These are phyloP conservation scores for Dactylellina drechsleri DNA, from an alignment of 2,329 filamentous ascomycete genomes.

Conservation along the genomic window DNA sequence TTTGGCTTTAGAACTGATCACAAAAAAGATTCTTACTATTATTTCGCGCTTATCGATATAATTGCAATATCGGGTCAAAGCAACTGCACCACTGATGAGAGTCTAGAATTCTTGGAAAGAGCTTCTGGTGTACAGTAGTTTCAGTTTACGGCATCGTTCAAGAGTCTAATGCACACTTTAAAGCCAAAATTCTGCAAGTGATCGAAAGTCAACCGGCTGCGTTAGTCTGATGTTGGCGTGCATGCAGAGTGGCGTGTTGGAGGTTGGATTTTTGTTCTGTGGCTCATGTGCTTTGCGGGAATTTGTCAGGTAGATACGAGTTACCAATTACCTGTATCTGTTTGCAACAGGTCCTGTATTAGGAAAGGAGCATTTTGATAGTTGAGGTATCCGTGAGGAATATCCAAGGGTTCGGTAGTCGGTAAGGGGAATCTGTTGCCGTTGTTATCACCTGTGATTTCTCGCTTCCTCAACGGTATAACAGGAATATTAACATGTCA, in stretches of 20 bases:
- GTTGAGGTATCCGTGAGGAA: not conserved
- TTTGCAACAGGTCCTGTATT: constrained; percentile 24
- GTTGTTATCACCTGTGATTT: not conserved
- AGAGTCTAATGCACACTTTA: constrained; percentile 16
- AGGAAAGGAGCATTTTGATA: not conserved
- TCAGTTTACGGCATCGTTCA: constrained; percentile 37
- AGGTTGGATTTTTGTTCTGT: not conserved
- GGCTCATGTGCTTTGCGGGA: constrained; percentile 4
- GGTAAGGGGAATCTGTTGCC: not conserved
- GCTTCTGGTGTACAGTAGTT: not conserved
- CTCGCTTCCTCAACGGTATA: not conserved
- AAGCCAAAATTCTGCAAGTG: constrained; percentile 32
- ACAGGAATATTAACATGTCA: not conserved
- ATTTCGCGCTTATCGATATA: no score
- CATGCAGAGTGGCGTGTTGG: constrained; percentile 20
- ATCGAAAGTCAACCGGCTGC: constrained; percentile 29
- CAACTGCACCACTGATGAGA: no score
- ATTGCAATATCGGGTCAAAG: no score
- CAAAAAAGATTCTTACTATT: no score
- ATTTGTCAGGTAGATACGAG: constrained; percentile 18
- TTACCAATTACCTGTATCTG: constrained; percentile 2
- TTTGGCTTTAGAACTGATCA: no score
- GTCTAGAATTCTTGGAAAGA: no score
- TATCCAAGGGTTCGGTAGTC: constrained; percentile 30
- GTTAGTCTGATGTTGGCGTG: constrained; percentile 21